Evolutionary conservation across 257 asterid species (phyloP), one percentile per base, ranked within the genome.

Genomic region (Schizonepeta tenuifolia): DNA sequence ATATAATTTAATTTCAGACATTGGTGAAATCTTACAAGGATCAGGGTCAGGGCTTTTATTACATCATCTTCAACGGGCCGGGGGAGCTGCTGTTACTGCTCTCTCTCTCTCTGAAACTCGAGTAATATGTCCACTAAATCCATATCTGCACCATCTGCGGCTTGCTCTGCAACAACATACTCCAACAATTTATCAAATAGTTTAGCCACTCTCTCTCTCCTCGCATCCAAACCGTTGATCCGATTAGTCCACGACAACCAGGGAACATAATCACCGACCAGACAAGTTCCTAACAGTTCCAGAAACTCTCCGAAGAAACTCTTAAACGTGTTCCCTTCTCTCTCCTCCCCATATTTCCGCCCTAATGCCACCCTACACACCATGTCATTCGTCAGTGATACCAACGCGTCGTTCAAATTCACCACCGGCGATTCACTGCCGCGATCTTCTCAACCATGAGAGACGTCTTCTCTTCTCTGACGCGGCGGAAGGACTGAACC

Each of bases 341-440:
- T 26, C 8, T 18, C 50, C 1, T 1, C 60, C 13, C 62, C 62
- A 17, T 71, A 60, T 24, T 47, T 71, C 40, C 49, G 6, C 36
- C 93, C 91, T 2, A 84, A 33, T 0, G 83, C 83, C 55, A 71
- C 87, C 75, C 85, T 80, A 51, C 85, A 74, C 4, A 86, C 6
- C 0, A 88, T 66, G 13, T 79, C 81, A 10, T 75, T 76, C 0
- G 90, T 80, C 11, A 84, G 13, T 0, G 64, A 20, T 6, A 15
- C 15, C 3, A 89, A 9, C 9, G 31, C n/a, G 0, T 82, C 85
- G 33, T 71, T 80, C 59, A 86, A 67, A 44, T 89, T 67, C 0
- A 89, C 58, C 31, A 10, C 33, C n/a, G 26, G n/a, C n/a, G n/a
- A n/a, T n/a, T n/a, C 22, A 72, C 36, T 11, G 80, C 47, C 0